Base-by-base conservation (phyloP, 306 rosid genomes). In the Sechiopsis laciniata region DNA sequence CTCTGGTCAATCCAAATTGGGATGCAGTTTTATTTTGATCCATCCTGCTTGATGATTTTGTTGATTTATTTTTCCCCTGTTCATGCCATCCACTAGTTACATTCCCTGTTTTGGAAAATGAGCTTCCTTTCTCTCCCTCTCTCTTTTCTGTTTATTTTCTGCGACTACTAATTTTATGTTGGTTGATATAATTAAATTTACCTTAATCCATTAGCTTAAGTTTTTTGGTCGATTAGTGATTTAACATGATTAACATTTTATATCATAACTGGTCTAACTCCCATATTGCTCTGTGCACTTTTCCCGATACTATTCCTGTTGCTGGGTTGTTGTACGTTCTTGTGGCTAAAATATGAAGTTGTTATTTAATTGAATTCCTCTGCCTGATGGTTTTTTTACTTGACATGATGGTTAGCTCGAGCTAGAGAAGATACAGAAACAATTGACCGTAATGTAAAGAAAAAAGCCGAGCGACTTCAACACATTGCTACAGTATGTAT, bases 361-460 rank as follows among this genome's bases (percentile, higher is more conserved):
- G 8, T 24, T 29, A 65, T 40, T 42, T 52, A 20, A 48, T 71
- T 46, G 21, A 24, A 6, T n/a, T 24, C 61, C 29, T 54, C 24
- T 3, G 58, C 60, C 24, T 72, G 8, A 10, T n/a, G 35, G 61
- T 80, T 65, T 68, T 51, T 80, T 35, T 22, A 79, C 46, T 37
- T 76, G 46, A 32, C 46, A 55, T 83, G 29, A 35, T 84, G 79
- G 56, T 77, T 75, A 93, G 98, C 98, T 79, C 89, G 96, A 74
- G 98, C 90, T 66, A 90, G 94, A 78, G 82, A 90, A 87, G 96
- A 85, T 73, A 90, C 97, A 20, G 85, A 84, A 82, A 87, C 76
- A 84, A 82, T 93, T 77, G 98, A 90, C 77, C 97, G 88, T 26
- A 55, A 75, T 63, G 94, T 93, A 71, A 93, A 90, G 86, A 87